A percentile compares a stretch with the other conserved stretches of the same genome.
Evolutionary conservation across 2,329 filamentous ascomycete genomes (phyloP).

Genomic region (Anthostomella pinea): DNA sequence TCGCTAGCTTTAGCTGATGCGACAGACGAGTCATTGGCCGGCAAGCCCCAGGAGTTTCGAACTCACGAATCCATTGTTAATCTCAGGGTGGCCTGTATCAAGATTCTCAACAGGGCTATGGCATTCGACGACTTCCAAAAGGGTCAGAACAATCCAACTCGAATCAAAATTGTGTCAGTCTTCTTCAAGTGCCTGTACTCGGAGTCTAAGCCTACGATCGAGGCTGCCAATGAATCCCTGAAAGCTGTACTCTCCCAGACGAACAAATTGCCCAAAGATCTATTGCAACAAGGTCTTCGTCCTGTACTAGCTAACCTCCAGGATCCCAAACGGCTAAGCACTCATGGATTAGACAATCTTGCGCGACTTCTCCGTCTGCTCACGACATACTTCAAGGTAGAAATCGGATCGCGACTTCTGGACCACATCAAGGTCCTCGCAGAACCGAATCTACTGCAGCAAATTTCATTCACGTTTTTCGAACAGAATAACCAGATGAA

Average conservation of each 20-base stretch:
- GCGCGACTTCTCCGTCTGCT: slow-evolving; percentile 85
- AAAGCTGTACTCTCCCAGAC: slow-evolving; percentile 85
- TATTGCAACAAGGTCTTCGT: slow-evolving; percentile 88
- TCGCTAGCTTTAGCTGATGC: slow-evolving; percentile 92
- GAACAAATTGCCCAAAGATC: slow-evolving; percentile 89
- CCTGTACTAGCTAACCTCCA: slow-evolving; percentile 97
- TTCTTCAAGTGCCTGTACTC: slow-evolving; percentile 99
- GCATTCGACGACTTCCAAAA: slow-evolving; percentile 88
- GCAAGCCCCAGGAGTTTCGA: slow-evolving; percentile 90
- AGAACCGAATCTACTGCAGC: slow-evolving; percentile 74
- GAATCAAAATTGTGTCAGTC: slow-evolving; percentile 78
- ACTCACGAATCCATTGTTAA: slow-evolving; percentile 95
- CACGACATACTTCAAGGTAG: slow-evolving; percentile 98
- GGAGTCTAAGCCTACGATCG: slow-evolving; percentile 86
- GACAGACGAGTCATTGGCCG: slow-evolving; percentile 84
- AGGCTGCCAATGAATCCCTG: slow-evolving; percentile 87
- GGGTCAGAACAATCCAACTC: slow-evolving; percentile 62
- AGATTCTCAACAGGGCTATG: slow-evolving; percentile 89
- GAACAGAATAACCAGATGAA: slow-evolving; percentile 93
- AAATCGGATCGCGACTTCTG: slow-evolving; percentile 89
- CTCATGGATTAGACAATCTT: slow-evolving; percentile 86
- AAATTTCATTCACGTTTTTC: slow-evolving; percentile 90
- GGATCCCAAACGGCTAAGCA: slow-evolving; percentile 84
- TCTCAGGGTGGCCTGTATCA: slow-evolving; percentile 88
- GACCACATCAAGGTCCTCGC: slow-evolving; percentile 93